Base-by-base conservation (phyloP, 1,139 yeast species). In the Geotrichum carabidarum region DNA sequence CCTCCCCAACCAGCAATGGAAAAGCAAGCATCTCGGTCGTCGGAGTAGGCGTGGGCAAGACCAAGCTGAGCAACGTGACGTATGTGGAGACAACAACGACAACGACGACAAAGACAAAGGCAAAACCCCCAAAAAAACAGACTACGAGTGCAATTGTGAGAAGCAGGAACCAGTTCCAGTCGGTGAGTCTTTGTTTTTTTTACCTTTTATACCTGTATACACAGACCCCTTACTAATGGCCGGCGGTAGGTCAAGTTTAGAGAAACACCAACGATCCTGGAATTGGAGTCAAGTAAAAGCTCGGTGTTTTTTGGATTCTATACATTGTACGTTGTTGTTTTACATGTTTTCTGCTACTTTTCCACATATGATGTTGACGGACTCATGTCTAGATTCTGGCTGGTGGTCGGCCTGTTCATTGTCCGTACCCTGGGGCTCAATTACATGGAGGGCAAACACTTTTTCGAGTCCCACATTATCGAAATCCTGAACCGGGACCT, bases 401-500 rank as follows among this genome's bases (percentile, higher is more conserved):
- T 48, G 15, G 18, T 34, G 67, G 60, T 68, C 2, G 70, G 65
- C 9, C 60, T 70, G 8, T 50, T 62, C 43, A 60, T 68, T n/a
- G 17, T 61, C 32, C 63, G 70, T 36, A 63, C 66, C 1, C 58
- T 66, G 35, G 55, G 66, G 18, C 49, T 60, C 50, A 70, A 75
- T 57, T 67, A 67, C 54, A 22, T 65, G 7, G 59, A 55, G 27
- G 62, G 66, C 34, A 72, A 74, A 1, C 57, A 62, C 1, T 44
- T 71, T 1, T 64, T 73, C 45, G 73, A 80, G 31, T 76, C 81
- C 48, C 79, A 81, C 34, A 78, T 87, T 34, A 69, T 83, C 40
- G 59, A 62, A 37, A 71, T 80, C 8, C 71, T 89, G 69, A 63
- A 73, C 6, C 74, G 75, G 35, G 91, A 87, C 61, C 53, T 88